phyloP scores from a whole-genome alignment of 2,329 filamentous ascomycete genomes.

The Camptophora hylomeconis region DNA sequence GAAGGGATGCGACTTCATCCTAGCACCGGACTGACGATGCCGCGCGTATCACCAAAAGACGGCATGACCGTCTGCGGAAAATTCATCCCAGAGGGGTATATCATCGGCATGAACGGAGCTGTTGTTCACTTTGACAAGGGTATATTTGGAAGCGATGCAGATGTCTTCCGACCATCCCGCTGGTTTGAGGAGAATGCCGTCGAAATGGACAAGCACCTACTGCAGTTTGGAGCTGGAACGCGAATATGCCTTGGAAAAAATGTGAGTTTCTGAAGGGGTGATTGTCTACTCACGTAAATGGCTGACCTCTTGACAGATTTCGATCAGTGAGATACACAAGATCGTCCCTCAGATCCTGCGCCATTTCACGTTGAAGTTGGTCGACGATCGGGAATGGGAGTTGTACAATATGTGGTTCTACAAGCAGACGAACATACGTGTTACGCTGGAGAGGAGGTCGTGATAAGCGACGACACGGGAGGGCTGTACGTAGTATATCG shows the following conservation, averaged over 20 bases:
- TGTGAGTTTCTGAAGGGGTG: too few species aligned
- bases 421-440: slow-evolving; percentile 5
- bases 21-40: slow-evolving; percentile 34
- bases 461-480: too few species aligned
- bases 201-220: slow-evolving; percentile 12
- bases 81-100: slow-evolving; percentile 23
- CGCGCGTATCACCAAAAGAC: slow-evolving; percentile 34
- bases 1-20: slow-evolving; percentile 41
- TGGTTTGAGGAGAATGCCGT: slow-evolving; percentile 26
- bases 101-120: slow-evolving; percentile 24
- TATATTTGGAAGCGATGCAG: slow-evolving; percentile 33
- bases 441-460: too few species aligned
- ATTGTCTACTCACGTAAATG: too few species aligned
- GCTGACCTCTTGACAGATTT: too few species aligned
- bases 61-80: slow-evolving; percentile 25
- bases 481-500: too few species aligned
- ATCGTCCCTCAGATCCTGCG: slow-evolving; percentile 23
- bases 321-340: too few species aligned
- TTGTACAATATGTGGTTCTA: slow-evolving; percentile 3
- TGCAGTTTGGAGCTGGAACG: slow-evolving; percentile 12
- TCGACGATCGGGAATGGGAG: slow-evolving; percentile 2
- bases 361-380: slow-evolving; percentile 14
- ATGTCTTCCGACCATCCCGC: slow-evolving; percentile 34
- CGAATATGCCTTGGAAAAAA: slow-evolving; percentile 17
- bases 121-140: slow-evolving; percentile 26